Evolutionary conservation across 2,329 filamentous ascomycete species (phyloP).

Genomic region (Endoconidiophora laricicola): DNA sequence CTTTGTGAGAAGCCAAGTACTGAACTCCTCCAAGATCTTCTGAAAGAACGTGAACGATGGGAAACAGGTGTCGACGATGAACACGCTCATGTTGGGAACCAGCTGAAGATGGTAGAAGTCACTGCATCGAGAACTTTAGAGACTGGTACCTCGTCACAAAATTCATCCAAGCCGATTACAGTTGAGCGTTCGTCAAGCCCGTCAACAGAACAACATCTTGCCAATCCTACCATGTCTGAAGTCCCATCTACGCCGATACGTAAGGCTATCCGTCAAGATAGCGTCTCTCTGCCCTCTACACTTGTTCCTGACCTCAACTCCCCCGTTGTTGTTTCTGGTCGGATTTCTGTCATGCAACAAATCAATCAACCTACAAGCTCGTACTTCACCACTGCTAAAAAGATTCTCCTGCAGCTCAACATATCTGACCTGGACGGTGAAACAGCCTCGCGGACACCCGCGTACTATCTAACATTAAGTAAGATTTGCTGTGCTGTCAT

Average conservation of each 20-base stretch:
- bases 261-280: not conserved
- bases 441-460: not conserved
- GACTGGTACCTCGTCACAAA: not conserved
- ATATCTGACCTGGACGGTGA: conserved; percentile 5
- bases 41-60: conserved; percentile 54
- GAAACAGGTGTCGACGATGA: conserved; percentile 32
- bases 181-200: not conserved
- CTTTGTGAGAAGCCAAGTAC: conserved; percentile 56
- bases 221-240: too few relatives aligned
- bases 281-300: not conserved
- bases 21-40: conserved; percentile 42
- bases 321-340: conserved; percentile 2
- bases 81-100: not conserved
- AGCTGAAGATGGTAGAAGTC: too few relatives aligned
- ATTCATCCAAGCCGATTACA: not conserved
- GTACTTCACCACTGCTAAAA: conserved; percentile 10
- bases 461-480: conserved; percentile 2
- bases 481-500: conserved; percentile 12
- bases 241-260: too few relatives aligned
- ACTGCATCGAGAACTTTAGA: not conserved
- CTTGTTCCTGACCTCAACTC: not conserved
- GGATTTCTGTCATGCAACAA: conserved; percentile 9
- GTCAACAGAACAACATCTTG: too few relatives aligned
- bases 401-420: conserved; percentile 9
- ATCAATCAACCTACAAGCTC: conserved; percentile 6